Base-by-base conservation (phyloP, 2,329 filamentous ascomycete species). In the Talaromyces funiculosus region DNA sequence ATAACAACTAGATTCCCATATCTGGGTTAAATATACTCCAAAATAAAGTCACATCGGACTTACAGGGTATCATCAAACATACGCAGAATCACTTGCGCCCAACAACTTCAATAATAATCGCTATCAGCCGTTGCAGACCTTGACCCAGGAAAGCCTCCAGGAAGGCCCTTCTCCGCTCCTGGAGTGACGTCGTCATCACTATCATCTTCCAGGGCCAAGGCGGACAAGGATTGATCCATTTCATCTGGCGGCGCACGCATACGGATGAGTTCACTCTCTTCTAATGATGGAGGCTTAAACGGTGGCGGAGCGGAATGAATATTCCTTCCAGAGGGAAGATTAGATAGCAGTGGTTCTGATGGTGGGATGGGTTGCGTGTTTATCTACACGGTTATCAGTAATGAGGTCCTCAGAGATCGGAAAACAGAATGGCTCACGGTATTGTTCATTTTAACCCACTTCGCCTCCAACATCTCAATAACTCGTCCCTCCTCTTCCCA, bases 391-490 rank as follows among this genome's bases (percentile, higher is more conserved):
- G 18, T 42, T 37, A 56, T 62, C 42, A 61, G 54, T 4, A 58
- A 4, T 18, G 8, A 5, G 12, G 12, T 6, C 3, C 12, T 45
- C 10, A 10, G 10, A 3, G 22, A 38, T 16, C 31, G 7, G 53
- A 3, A 22, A 43, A 26, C 0, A 22, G 16, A 37, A 20, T 18
- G 7, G 73, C 85, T 77, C 77, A 95, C 90, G 18, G 90, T 96
- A 73, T 97, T 91, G 70, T 99, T 99, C 75, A 92, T 86, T 77
- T 92, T 94, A 63, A 85, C 86, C 93, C 94, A 97, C 72, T 96
- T 97, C 38, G 81, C 82, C 67, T 95, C 85, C 35, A 99, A 78
- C 86, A 94, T 90, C 67, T 94, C 90, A 56, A 97, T 81, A 2
- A 97, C 88, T 59, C 92, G 82, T 1, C 82, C 86, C 75, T 99